Evolutionary conservation across 176 grass and related monocot genomes (phyloP).

Genomic region (Phragmites australis): DNA sequence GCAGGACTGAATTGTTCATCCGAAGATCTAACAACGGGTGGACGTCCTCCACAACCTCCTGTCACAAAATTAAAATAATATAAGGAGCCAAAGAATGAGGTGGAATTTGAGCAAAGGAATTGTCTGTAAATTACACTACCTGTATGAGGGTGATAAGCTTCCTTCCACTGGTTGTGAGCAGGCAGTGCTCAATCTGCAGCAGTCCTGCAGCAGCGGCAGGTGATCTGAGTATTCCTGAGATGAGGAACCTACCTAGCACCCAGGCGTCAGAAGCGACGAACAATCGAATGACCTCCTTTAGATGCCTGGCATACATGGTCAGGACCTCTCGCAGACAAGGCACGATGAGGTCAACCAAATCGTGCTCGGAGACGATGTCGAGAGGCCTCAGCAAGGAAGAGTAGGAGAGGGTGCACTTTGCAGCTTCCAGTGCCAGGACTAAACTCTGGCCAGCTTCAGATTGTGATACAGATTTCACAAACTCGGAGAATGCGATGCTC

Average conservation of each 20-base stretch:
- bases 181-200: slow-evolving; percentile 26
- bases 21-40: slow-evolving; percentile 39
- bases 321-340: slow-evolving; percentile 44
- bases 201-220: neutral
- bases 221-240: slow-evolving; percentile 24
- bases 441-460: neutral
- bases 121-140: too few relatives aligned
- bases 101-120: too few relatives aligned
- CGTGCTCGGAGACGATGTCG: neutral
- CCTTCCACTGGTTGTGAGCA: slow-evolving; percentile 59
- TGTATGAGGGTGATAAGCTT: slow-evolving; percentile 48
- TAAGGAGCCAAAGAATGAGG: too few relatives aligned
- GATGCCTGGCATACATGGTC: slow-evolving; percentile 24
- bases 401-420: slow-evolving; percentile 37
- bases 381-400: slow-evolving; percentile 23
- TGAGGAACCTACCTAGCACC: slow-evolving; percentile 42
- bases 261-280: slow-evolving; percentile 39
- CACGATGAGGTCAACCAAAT: slow-evolving; percentile 29
- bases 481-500: slow-evolving; percentile 33
- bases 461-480: slow-evolving; percentile 23
- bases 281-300: slow-evolving; percentile 37
- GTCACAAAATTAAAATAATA: too few relatives aligned
- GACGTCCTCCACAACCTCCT: slow-evolving; percentile 48
- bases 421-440: slow-evolving; percentile 36
- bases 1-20: slow-evolving; percentile 30